These are phyloP conservation scores for Lagenaria siceraria DNA, from an alignment of 306 rosid species.

Conservation along the genomic window DNA sequence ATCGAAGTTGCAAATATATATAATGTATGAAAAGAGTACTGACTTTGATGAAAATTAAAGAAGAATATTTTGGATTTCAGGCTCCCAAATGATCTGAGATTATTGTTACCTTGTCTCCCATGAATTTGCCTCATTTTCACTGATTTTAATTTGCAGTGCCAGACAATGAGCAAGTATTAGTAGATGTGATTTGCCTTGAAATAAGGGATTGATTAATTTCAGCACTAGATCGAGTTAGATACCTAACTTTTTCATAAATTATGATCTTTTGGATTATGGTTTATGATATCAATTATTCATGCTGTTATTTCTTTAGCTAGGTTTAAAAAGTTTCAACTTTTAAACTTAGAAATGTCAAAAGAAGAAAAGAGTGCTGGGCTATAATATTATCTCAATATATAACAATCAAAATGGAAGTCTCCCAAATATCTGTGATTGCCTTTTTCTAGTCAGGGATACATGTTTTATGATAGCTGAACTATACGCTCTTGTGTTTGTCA, in stretches of 20 bases:
- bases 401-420: too few relatives aligned
- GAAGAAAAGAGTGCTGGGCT: too few relatives aligned
- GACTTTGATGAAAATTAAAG: background rate
- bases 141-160: background rate
- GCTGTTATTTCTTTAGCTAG: too few relatives aligned
- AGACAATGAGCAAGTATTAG: background rate
- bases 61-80: slow-evolving; percentile 7
- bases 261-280: too few relatives aligned
- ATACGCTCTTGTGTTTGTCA: background rate
- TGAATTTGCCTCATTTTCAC: background rate
- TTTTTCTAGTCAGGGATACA: too few relatives aligned
- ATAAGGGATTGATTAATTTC: background rate
- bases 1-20: background rate
- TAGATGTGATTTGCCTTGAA: slow-evolving; percentile 1
- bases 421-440: too few relatives aligned
- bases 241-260: too few relatives aligned
- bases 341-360: too few relatives aligned
- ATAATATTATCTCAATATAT: too few relatives aligned
- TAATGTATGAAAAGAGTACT: background rate
- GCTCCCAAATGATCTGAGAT: slow-evolving; percentile 7
- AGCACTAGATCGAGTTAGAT: background rate
- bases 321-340: too few relatives aligned
- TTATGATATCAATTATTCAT: background rate
- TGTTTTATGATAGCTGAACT: too few relatives aligned
- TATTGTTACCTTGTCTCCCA: slow-evolving; percentile 9